Conservation (phyloP, 805 yeast genomes). For the Teunomyces kruisii region DNA sequence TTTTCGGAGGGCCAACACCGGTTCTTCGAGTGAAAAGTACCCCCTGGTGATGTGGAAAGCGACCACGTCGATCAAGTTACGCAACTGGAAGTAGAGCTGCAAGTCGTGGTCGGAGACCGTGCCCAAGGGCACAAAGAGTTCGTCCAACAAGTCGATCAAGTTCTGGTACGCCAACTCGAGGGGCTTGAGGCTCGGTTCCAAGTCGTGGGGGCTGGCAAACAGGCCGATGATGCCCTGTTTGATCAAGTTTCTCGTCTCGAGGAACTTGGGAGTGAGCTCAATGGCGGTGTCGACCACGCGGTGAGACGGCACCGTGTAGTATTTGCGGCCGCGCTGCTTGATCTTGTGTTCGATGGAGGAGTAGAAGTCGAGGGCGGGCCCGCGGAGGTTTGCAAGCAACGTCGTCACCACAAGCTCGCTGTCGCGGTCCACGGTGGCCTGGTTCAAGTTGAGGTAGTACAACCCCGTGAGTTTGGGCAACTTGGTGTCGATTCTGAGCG, state of each 20-base stretch:
- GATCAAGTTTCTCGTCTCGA: slow-evolving; percentile 38
- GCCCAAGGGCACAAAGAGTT: slow-evolving; percentile 7
- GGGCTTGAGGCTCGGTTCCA: slow-evolving; percentile 27
- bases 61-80: slow-evolving; percentile 56
- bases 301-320: slow-evolving; percentile 33
- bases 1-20: slow-evolving; percentile 59
- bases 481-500: slow-evolving; percentile 27
- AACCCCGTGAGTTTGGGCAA: slow-evolving; percentile 32
- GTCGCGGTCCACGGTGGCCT: slow-evolving; percentile 22
- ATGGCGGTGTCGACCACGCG: slow-evolving; percentile 25
- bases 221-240: slow-evolving; percentile 37
- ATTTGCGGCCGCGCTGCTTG: slow-evolving; percentile 35
- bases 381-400: slow-evolving; percentile 29
- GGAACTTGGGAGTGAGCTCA: slow-evolving; percentile 33
- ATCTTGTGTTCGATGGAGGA: slow-evolving; percentile 29
- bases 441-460: slow-evolving; percentile 19
- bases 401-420: slow-evolving; percentile 30
- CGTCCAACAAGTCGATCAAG: slow-evolving; percentile 24
- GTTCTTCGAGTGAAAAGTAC: slow-evolving; percentile 57
- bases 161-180: slow-evolving; percentile 37
- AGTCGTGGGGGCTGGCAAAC: slow-evolving; percentile 30
- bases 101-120: slow-evolving; percentile 28
- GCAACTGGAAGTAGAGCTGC: slow-evolving; percentile 28
- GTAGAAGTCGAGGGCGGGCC: slow-evolving; percentile 34
- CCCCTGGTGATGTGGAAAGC: slow-evolving; percentile 64